Conservation (phyloP, 495 filamentous ascomycete genomes). For the Trypethelium eluteriae region DNA sequence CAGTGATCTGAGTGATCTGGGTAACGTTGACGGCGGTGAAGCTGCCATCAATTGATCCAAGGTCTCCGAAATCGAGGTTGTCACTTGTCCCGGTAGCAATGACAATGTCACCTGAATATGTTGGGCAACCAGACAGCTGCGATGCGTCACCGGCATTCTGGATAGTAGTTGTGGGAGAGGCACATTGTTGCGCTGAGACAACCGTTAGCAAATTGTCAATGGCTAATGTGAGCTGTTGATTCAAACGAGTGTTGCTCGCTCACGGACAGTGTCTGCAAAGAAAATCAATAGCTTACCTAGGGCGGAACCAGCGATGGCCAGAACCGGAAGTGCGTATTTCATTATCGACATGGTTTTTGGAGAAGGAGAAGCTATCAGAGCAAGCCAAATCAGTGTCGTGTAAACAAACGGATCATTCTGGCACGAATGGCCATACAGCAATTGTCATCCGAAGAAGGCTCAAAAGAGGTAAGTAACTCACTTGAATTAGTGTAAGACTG, state of each 20-base stretch:
- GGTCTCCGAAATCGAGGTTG: conserved; percentile 47
- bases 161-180: conserved; percentile 49
- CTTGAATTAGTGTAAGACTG: conserved; percentile 11
- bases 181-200: conserved; percentile 39
- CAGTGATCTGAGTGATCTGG: conserved; percentile 49
- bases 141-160: conserved; percentile 64
- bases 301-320: conserved; percentile 58
- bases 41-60: conserved; percentile 59
- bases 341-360: conserved; percentile 57
- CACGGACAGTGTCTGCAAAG: background rate
- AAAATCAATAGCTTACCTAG: conserved; percentile 49
- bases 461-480: background rate
- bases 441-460: background rate
- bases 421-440: background rate
- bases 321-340: conserved; percentile 64
- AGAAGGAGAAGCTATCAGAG: background rate
- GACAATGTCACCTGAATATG: conserved; percentile 61
- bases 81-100: conserved; percentile 49
- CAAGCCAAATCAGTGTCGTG: background rate
- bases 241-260: conserved; percentile 7
- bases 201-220: conserved; percentile 17
- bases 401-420: background rate
- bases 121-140: conserved; percentile 56
- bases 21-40: conserved; percentile 54
- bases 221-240: conserved; percentile 14